A percentile compares a stretch with the other conserved stretches of the same genome.
These are phyloP conservation scores for Cyberlindnera maritima DNA, from an alignment of 805 yeast genomes.

Conservation along the genomic window DNA sequence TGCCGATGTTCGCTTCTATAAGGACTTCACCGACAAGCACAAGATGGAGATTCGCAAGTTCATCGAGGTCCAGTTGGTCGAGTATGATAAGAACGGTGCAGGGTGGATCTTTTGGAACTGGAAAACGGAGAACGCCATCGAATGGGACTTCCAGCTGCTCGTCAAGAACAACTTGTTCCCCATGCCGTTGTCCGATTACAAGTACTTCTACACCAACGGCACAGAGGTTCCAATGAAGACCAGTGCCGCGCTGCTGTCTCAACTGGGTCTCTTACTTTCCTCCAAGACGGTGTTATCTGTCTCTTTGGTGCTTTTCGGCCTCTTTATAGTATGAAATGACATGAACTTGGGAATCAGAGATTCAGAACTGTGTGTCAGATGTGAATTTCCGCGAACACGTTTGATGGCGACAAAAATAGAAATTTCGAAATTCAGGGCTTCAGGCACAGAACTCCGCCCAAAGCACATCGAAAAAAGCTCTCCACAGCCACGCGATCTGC, in stretches of 20 bases:
- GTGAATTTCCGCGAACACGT: background rate
- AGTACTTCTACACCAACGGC: conserved; percentile 38
- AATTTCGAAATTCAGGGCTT: background rate
- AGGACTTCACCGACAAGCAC: conserved; percentile 42
- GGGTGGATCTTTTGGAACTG: conserved; percentile 76
- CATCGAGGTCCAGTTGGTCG: conserved; percentile 59
- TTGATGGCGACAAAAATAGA: background rate
- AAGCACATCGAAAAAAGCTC: background rate
- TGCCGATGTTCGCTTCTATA: conserved; percentile 34
- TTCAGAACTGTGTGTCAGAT: too few relatives aligned
- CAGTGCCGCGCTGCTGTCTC: background rate
- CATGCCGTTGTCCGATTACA: conserved; percentile 52
- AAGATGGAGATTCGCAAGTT: conserved; percentile 47
- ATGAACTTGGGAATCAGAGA: too few relatives aligned
- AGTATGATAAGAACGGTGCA: conserved; percentile 41
- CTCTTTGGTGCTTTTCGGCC: background rate
- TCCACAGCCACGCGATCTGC: too few relatives aligned
- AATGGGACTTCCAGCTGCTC: conserved; percentile 62
- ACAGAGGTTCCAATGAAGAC: conserved; percentile 8
- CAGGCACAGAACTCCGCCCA: background rate
- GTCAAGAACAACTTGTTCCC: conserved; percentile 55
- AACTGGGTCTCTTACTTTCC: background rate
- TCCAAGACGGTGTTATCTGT: background rate
- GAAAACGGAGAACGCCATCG: conserved; percentile 62
- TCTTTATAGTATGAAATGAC: background rate